A percentile compares a stretch with the other conserved stretches of the same genome.
These are phyloP conservation scores for Acephala macrosclerotiorum DNA, from an alignment of 2,329 filamentous ascomycete species.

Conservation along the genomic window DNA sequence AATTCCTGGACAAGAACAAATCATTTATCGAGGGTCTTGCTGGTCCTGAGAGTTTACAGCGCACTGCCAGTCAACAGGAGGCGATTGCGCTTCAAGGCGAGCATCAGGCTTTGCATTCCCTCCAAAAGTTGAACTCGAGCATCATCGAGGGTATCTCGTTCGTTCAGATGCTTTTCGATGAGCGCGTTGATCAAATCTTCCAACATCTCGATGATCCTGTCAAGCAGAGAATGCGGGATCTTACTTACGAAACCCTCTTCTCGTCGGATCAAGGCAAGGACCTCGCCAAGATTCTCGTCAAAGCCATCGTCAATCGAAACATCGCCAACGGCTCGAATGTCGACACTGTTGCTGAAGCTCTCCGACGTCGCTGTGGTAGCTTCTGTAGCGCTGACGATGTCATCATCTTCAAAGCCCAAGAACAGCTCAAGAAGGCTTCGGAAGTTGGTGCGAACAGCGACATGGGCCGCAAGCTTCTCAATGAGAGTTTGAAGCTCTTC, in stretches of 20 bases:
- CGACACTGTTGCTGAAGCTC: conserved; percentile 94
- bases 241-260: conserved; percentile 91
- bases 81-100: conserved; percentile 93
- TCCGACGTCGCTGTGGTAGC: conserved; percentile 89
- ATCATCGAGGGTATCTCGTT: conserved; percentile 98
- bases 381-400: conserved; percentile 99
- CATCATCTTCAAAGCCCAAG: conserved; percentile 97
- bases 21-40: conserved; percentile 92
- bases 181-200: conserved; percentile 89
- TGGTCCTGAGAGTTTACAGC: conserved; percentile 85
- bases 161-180: conserved; percentile 92
- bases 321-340: conserved; percentile 97
- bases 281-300: conserved; percentile 91
- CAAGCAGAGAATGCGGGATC: conserved; percentile 72
- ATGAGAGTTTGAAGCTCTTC: conserved; percentile 89
- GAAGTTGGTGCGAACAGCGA: conserved; percentile 81
- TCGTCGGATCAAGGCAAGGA: conserved; percentile 81
- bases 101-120: conserved; percentile 87
- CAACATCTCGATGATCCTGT: conserved; percentile 74
- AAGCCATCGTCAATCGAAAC: conserved; percentile 97
- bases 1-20: conserved; percentile 87
- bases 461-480: conserved; percentile 78
- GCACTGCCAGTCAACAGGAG: conserved; percentile 82
- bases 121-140: conserved; percentile 85
- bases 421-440: conserved; percentile 87